Percentiles rank a stretch among this genome's conserved stretches.
Conservation (phyloP, 345 rosid species). For the Microcos paniculata region DNA sequence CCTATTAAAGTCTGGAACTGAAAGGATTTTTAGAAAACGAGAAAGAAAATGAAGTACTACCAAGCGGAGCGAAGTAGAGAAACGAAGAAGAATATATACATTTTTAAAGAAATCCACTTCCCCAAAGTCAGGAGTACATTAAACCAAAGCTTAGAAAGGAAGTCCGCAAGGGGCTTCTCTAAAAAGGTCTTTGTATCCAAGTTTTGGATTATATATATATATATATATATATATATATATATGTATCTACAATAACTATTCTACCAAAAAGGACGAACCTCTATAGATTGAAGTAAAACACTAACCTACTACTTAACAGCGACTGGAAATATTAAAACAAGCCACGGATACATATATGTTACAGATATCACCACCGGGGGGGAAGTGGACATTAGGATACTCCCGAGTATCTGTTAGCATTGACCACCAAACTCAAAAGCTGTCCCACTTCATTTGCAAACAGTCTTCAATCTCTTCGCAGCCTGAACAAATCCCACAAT, state of each 20-base stretch:
- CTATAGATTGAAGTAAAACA: constrained; percentile 40
- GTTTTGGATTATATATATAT: constrained; percentile 34
- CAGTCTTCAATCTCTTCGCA: constrained; percentile 72
- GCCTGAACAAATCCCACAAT: constrained; percentile 92
- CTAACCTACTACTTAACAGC: constrained; percentile 29
- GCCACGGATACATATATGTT: constrained; percentile 31
- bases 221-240: no score
- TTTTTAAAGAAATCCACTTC: constrained; percentile 30
- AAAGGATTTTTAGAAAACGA: no score
- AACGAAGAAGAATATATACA: constrained; percentile 34
- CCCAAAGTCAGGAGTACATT: constrained; percentile 43
- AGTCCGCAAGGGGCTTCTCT: constrained; percentile 16
- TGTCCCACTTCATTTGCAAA: constrained; percentile 42
- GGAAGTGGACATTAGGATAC: constrained; percentile 21
- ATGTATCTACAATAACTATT: constrained; percentile 39
- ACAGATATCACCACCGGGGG: constrained; percentile 27
- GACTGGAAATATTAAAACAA: constrained; percentile 20
- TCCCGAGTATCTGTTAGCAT: constrained; percentile 29
- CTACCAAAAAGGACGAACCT: constrained; percentile 43
- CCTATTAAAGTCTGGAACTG: no score
- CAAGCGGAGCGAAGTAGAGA: no score
- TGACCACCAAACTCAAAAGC: constrained; percentile 9
- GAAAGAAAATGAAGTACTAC: no score
- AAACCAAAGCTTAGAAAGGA: constrained; percentile 26
- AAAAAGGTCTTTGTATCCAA: constrained; percentile 25